These are phyloP conservation scores for Sporothrix luriei DNA, from an alignment of 2,329 filamentous ascomycete genomes.

Conservation along the genomic window DNA sequence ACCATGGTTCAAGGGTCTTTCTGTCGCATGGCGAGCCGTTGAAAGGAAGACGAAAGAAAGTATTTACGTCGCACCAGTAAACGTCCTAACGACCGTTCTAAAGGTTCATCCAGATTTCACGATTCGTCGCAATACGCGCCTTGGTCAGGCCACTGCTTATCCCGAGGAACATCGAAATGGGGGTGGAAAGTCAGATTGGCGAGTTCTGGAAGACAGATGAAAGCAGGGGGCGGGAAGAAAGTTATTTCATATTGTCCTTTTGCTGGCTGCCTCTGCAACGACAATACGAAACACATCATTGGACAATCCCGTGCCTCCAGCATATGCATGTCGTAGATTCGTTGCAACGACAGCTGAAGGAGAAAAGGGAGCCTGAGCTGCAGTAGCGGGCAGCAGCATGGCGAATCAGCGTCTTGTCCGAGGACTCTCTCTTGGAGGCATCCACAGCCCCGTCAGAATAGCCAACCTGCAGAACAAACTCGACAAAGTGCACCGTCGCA, in stretches of 20 bases:
- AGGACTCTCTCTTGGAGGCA: too few relatives aligned
- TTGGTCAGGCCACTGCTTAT: neutral
- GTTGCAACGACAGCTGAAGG: neutral
- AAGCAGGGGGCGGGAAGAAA: neutral
- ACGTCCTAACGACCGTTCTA: conserved; percentile 3
- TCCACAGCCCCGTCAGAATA: conserved; percentile 5
- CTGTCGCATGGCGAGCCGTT: neutral
- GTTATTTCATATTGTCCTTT: neutral
- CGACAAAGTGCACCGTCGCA: neutral
- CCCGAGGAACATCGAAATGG: too few relatives aligned
- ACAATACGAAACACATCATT: neutral
- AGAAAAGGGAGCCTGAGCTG: neutral
- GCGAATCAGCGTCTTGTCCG: conserved; percentile 4
- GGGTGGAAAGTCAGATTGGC: neutral
- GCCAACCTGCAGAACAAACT: neutral
- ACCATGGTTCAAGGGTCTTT: too few relatives aligned
- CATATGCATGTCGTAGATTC: neutral
- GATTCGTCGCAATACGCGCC: neutral
- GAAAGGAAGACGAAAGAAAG: neutral
- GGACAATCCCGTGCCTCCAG: neutral
- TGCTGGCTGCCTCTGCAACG: neutral
- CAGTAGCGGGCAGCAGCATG: conserved; percentile 10
- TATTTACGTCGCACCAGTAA: too few relatives aligned
- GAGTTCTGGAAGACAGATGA: neutral
- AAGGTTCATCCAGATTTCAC: neutral